phyloP scores from a whole-genome alignment of 768 basidiomycete genomes.

The Tylopilus balloui region DNA sequence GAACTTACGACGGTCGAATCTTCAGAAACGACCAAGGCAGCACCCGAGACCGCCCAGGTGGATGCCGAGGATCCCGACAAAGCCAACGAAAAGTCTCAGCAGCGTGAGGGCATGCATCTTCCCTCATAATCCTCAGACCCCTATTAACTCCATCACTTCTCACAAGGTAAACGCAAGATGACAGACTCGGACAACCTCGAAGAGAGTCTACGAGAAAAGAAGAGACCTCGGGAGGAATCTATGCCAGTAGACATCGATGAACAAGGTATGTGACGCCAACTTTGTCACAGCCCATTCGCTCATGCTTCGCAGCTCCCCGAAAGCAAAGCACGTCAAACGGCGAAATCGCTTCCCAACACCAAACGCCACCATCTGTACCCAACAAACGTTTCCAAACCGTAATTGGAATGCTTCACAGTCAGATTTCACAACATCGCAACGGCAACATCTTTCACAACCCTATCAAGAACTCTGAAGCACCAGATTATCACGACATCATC shows the following conservation, averaged over 20 bases:
- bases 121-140: too few relatives aligned
- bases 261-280: slow-evolving; percentile 31
- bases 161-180: slow-evolving; percentile 27
- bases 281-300: not conserved
- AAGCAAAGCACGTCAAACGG: slow-evolving; percentile 14
- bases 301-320: slow-evolving; percentile 17
- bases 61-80: slow-evolving; percentile 16
- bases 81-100: slow-evolving; percentile 2
- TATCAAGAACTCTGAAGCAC: slow-evolving; percentile 82
- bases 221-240: slow-evolving; percentile 26
- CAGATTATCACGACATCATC: slow-evolving; percentile 89
- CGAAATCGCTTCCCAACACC: slow-evolving; percentile 14
- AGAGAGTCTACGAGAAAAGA: slow-evolving; percentile 25
- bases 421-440: slow-evolving; percentile 80
- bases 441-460: slow-evolving; percentile 90
- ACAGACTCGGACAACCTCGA: slow-evolving; percentile 22
- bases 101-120: slow-evolving; percentile 21
- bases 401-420: slow-evolving; percentile 74
- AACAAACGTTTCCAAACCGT: slow-evolving; percentile 77
- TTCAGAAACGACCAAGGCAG: not conserved
- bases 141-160: not conserved
- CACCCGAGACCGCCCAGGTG: slow-evolving; percentile 4
- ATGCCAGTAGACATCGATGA: slow-evolving; percentile 36
- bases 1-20: slow-evolving; percentile 6
- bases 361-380: slow-evolving; percentile 29